Conservation (phyloP, 345 rosid genomes). For the Viola odorata region DNA sequence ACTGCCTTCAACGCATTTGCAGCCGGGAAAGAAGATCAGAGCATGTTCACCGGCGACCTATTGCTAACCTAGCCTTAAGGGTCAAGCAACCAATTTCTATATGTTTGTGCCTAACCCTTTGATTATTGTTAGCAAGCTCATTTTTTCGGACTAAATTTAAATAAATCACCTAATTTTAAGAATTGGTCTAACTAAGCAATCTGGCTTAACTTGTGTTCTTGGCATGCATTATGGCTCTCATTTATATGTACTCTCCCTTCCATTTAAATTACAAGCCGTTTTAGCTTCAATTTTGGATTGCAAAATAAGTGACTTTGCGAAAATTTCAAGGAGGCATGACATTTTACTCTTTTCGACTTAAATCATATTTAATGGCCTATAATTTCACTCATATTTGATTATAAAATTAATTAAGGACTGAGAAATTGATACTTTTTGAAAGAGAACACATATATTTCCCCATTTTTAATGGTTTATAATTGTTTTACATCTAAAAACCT, state of each 20-base stretch:
- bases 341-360: too few relatives aligned
- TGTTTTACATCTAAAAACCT: too few relatives aligned
- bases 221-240: background rate
- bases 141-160: background rate
- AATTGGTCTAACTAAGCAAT: too few relatives aligned
- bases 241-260: too few relatives aligned
- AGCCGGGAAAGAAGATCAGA: constrained; percentile 48
- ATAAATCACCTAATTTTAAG: background rate
- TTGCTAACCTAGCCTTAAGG: constrained; percentile 11
- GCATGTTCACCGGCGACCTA: constrained; percentile 25
- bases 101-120: background rate
- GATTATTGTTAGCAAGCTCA: background rate
- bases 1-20: constrained; percentile 17
- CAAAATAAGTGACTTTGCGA: background rate
- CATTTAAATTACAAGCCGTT: too few relatives aligned
- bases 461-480: too few relatives aligned
- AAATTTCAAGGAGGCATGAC: background rate
- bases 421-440: too few relatives aligned
- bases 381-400: too few relatives aligned
- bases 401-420: too few relatives aligned
- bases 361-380: background rate
- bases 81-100: constrained; percentile 19
- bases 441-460: too few relatives aligned
- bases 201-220: background rate
- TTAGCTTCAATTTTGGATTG: background rate